These are phyloP conservation scores for Microbotryum lychnidis-dioicae DNA, from an alignment of 1,284 basidiomycete species.

Conservation along the genomic window DNA sequence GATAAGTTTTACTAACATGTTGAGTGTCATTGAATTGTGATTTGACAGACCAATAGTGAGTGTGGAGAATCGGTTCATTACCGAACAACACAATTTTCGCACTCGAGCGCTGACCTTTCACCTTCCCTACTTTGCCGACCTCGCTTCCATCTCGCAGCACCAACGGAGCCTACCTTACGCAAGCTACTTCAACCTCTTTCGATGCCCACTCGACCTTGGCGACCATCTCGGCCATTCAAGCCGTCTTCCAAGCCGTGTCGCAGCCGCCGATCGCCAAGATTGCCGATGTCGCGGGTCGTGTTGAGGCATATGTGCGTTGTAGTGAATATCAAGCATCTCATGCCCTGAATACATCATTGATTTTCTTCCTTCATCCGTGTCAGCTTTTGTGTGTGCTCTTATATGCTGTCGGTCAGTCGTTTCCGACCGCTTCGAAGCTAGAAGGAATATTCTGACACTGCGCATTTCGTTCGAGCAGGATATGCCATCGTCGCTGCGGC, in stretches of 20 bases:
- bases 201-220: constrained; percentile 37
- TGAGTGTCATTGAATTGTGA: too few relatives aligned
- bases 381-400: constrained; percentile 35
- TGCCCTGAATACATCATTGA: too few relatives aligned
- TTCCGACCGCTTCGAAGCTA: neutral
- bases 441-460: neutral
- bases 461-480: neutral
- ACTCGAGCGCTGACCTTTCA: too few relatives aligned
- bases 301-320: constrained; percentile 37
- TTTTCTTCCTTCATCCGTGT: constrained; percentile 1
- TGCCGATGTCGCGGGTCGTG: constrained; percentile 38
- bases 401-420: constrained; percentile 35
- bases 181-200: constrained; percentile 37
- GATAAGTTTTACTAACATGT: too few relatives aligned
- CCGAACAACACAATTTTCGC: too few relatives aligned
- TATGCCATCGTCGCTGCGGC: constrained; percentile 39
- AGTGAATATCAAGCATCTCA: too few relatives aligned
- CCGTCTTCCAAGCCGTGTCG: constrained; percentile 37
- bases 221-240: constrained; percentile 37
- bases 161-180: constrained; percentile 33
- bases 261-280: constrained; percentile 42
- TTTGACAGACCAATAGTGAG: too few relatives aligned
- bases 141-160: neutral
- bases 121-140: too few relatives aligned
- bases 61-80: too few relatives aligned